Percentiles rank a stretch among this genome's conserved stretches.
phyloP scores from a whole-genome alignment of 2,329 filamentous ascomycete species.

The Westerdykella aurantiaca region DNA sequence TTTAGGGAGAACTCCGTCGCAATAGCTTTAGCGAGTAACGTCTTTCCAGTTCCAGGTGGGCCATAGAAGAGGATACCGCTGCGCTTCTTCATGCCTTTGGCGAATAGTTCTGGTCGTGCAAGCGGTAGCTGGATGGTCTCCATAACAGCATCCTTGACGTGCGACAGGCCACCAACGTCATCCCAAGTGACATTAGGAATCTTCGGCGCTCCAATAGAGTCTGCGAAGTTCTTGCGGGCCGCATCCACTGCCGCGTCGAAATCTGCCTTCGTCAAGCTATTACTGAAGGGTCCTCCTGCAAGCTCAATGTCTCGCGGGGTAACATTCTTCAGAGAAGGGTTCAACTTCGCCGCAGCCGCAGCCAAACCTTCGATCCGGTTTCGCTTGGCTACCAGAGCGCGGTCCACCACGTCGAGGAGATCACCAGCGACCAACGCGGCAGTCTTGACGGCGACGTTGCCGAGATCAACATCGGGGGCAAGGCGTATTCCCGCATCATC shows the following conservation, averaged over 20 bases:
- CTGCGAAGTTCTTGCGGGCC: constrained; percentile 94
- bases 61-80: constrained; percentile 91
- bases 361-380: constrained; percentile 71
- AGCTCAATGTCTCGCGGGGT: constrained; percentile 80
- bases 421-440: constrained; percentile 93
- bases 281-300: constrained; percentile 73
- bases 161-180: constrained; percentile 85
- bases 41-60: constrained; percentile 86
- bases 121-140: constrained; percentile 94
- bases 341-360: constrained; percentile 33
- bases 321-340: constrained; percentile 38
- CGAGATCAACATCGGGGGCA: constrained; percentile 76
- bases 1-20: constrained; percentile 91
- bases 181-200: constrained; percentile 97
- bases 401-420: constrained; percentile 87
- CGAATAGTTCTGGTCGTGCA: constrained; percentile 86
- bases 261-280: constrained; percentile 73
- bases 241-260: constrained; percentile 92
- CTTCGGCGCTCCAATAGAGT: constrained; percentile 94
- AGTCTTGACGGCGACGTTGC: constrained; percentile 85
- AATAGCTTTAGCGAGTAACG: constrained; percentile 85
- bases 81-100: constrained; percentile 96
- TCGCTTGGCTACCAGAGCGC: constrained; percentile 71
- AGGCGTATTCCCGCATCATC: constrained; percentile 70
- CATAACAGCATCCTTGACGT: constrained; percentile 94